phyloP scores from a whole-genome alignment of 345 rosid species.

The Kandelia obovata region DNA sequence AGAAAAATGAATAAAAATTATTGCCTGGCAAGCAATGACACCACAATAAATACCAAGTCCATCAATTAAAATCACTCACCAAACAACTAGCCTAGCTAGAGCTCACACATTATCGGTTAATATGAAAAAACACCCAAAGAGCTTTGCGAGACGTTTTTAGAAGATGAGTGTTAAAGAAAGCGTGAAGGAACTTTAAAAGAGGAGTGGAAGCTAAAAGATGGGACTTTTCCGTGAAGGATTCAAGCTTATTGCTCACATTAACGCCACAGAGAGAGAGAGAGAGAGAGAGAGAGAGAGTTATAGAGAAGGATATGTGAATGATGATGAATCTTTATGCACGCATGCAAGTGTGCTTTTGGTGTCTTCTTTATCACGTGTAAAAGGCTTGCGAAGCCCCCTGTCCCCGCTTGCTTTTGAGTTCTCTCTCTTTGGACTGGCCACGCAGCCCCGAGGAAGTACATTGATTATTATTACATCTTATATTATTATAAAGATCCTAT shows the following conservation, averaged over 20 bases:
- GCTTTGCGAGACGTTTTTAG: background rate
- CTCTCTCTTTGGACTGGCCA: conserved; percentile 28
- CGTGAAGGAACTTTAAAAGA: conserved; percentile 14
- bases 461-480: conserved; percentile 2
- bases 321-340: conserved; percentile 74
- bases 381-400: conserved; percentile 32
- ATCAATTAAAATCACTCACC: conserved; percentile 28
- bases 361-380: conserved; percentile 97
- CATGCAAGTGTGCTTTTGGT: conserved; percentile 86
- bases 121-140: background rate
- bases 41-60: conserved; percentile 10
- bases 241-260: background rate
- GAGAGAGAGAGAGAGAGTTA: background rate
- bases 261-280: background rate
- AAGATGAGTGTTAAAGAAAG: conserved; percentile 16
- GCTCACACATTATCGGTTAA: background rate
- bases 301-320: conserved; percentile 38
- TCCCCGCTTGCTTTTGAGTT: background rate
- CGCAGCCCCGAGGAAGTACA: conserved; percentile 46
- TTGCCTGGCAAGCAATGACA: conserved; percentile 20
- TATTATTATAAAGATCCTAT: background rate
- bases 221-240: background rate
- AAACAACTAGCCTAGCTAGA: conserved; percentile 22
- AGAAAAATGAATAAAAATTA: conserved; percentile 22
- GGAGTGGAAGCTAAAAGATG: conserved; percentile 8